A percentile compares a stretch with the other conserved stretches of the same genome.
Conservation (phyloP, 805 yeast genomes). For the Wickerhamomyces bisporus region DNA sequence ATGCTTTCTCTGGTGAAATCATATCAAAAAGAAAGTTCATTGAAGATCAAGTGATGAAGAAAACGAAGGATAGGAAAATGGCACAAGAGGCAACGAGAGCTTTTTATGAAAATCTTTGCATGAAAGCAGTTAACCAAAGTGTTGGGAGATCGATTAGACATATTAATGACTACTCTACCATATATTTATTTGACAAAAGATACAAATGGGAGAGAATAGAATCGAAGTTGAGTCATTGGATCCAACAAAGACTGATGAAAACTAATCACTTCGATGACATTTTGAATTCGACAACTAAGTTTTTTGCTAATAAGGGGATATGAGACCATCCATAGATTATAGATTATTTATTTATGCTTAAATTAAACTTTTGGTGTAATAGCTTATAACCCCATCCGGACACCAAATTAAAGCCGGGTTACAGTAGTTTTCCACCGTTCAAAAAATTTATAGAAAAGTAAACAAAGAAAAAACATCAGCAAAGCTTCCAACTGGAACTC, state of each 20-base stretch:
- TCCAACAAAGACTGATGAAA: conserved; percentile 37
- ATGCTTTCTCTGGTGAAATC: conserved; percentile 74
- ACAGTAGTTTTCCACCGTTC: neutral
- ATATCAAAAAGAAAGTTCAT: conserved; percentile 65
- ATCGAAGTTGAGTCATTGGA: conserved; percentile 70
- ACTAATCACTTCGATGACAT: conserved; percentile 15
- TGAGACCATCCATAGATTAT: too few species aligned
- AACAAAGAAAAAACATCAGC: neutral
- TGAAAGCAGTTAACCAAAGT: conserved; percentile 89
- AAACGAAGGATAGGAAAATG: conserved; percentile 41
- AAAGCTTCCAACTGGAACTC: neutral
- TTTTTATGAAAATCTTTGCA: conserved; percentile 78
- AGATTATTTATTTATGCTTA: too few species aligned
- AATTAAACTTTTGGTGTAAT: too few species aligned
- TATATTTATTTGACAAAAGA: conserved; percentile 66
- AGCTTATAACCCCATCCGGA: too few species aligned
- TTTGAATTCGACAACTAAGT: conserved; percentile 17
- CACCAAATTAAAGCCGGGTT: too few species aligned
- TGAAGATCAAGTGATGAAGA: conserved; percentile 41
- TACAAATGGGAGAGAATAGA: conserved; percentile 44
- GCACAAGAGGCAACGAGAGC: conserved; percentile 46
- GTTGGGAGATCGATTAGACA: conserved; percentile 91
- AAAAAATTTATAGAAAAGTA: neutral
- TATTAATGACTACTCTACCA: conserved; percentile 70
- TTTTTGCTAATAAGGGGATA: conserved; percentile 8